Conservation (phyloP, 164 flowering plant genomes). For the Amborella trichopoda region DNA sequence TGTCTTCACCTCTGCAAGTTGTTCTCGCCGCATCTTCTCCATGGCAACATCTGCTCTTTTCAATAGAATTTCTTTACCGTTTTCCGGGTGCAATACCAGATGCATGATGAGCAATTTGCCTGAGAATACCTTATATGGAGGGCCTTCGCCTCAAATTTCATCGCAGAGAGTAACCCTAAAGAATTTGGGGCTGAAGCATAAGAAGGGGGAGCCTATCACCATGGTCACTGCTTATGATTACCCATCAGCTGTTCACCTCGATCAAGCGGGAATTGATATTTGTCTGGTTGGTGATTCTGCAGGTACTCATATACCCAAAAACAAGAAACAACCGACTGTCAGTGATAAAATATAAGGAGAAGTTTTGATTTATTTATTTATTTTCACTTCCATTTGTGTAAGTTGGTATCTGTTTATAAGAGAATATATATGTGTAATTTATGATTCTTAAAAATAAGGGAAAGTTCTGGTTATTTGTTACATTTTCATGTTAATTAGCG, state of each 20-base stretch:
- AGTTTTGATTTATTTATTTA: too few species aligned
- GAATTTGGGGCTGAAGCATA: conserved; percentile 47
- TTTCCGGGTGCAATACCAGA: background rate
- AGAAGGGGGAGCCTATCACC: conserved; percentile 53
- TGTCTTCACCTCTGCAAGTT: too few species aligned
- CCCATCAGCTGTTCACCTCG: conserved; percentile 84
- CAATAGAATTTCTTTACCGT: background rate
- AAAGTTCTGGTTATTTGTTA: too few species aligned
- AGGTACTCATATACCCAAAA: too few species aligned
- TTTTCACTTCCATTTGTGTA: too few species aligned
- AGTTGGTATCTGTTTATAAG: too few species aligned
- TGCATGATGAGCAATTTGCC: conserved; percentile 75
- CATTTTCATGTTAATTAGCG: too few species aligned
- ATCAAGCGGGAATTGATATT: conserved; percentile 75
- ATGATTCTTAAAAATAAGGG: too few species aligned
- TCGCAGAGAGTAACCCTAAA: conserved; percentile 55
- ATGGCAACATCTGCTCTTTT: background rate
- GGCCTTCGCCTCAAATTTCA: conserved; percentile 62
- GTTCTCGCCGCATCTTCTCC: background rate
- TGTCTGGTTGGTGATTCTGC: conserved; percentile 94
- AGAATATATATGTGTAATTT: too few species aligned
- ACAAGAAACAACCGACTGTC: too few species aligned
- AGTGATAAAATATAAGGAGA: too few species aligned
- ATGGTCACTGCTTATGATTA: conserved; percentile 93
- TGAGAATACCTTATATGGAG: conserved; percentile 77